A percentile compares a stretch with the other conserved stretches of the same genome.
Evolutionary conservation across 192 early-diverging fungal genomes (phyloP).

Genomic region (Backusella australiensis): DNA sequence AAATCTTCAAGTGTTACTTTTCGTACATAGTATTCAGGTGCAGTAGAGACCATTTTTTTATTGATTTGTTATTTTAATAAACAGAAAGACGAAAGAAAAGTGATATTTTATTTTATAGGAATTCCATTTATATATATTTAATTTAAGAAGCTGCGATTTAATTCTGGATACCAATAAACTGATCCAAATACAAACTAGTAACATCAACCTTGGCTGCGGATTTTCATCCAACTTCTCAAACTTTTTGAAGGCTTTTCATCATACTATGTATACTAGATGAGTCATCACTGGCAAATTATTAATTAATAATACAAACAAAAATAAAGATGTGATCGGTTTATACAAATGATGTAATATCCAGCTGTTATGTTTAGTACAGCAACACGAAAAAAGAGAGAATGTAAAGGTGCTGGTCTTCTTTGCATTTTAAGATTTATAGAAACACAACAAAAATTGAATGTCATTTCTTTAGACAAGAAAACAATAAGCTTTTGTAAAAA

Average conservation of each 20-base stretch:
- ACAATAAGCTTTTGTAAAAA: not conserved
- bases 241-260: not conserved
- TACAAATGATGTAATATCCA: not conserved
- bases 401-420: not conserved
- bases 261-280: not conserved
- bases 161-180: not conserved
- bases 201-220: not conserved
- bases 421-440: not conserved
- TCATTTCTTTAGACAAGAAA: not conserved
- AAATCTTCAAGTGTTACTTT: not conserved
- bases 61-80: not conserved
- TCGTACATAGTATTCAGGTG: not conserved
- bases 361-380: not conserved
- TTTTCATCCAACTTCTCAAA: not conserved
- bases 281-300: not conserved
- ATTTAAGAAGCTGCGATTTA: not conserved
- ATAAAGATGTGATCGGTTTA: not conserved
- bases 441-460: not conserved
- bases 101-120: not conserved
- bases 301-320: not conserved
- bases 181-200: not conserved
- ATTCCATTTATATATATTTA: not conserved
- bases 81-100: not conserved
- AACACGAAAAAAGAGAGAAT: not conserved
- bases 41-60: not conserved